A percentile compares a stretch with the other conserved stretches of the same genome.
Conservation (phyloP, 208 protist species). For the Leishmania arabica region DNA sequence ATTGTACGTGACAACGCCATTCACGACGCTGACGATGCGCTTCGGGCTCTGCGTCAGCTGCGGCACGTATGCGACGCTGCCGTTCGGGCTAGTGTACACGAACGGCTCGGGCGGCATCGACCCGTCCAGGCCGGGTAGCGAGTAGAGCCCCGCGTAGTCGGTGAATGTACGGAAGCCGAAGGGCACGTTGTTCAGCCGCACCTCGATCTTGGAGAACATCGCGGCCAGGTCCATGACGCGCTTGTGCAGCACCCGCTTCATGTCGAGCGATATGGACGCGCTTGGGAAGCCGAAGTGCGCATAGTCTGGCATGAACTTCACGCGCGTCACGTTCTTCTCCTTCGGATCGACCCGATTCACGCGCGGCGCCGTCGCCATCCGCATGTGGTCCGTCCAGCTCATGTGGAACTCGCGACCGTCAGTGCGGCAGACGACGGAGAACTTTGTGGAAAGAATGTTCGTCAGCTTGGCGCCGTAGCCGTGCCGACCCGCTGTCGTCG, state of each 20-base stretch:
- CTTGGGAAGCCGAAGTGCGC: constrained; percentile 73
- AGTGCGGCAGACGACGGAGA: constrained; percentile 93
- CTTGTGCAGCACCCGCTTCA: constrained; percentile 90
- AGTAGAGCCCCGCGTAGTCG: constrained; percentile 95
- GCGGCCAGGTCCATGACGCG: constrained; percentile 93
- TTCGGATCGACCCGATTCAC: constrained; percentile 79
- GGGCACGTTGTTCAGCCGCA: constrained; percentile 96
- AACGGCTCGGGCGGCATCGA: constrained; percentile 67
- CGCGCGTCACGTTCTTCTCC: constrained; percentile 74
- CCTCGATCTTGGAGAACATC: constrained; percentile 91
- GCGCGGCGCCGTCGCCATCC: constrained; percentile 86
- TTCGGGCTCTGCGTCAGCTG: constrained; percentile 82
- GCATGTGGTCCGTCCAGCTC: constrained; percentile 98
- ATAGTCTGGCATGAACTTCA: constrained; percentile 93
- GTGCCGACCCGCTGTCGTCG: constrained; percentile 95
- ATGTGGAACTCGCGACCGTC: constrained; percentile 93
- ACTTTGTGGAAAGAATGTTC: constrained; percentile 99
- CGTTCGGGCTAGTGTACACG: constrained; percentile 73
- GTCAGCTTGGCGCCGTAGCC: constrained; percentile 98
- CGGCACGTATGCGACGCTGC: constrained; percentile 83
- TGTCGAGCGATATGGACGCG: constrained; percentile 77
- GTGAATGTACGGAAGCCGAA: constrained; percentile 95
- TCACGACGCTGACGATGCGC: constrained; percentile 99
- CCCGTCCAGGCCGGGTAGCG: constrained; percentile 38
- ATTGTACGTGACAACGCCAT: constrained; percentile 98